These are phyloP conservation scores for Auriscalpium vulgare DNA, from an alignment of 768 basidiomycete species.

Conservation along the genomic window DNA sequence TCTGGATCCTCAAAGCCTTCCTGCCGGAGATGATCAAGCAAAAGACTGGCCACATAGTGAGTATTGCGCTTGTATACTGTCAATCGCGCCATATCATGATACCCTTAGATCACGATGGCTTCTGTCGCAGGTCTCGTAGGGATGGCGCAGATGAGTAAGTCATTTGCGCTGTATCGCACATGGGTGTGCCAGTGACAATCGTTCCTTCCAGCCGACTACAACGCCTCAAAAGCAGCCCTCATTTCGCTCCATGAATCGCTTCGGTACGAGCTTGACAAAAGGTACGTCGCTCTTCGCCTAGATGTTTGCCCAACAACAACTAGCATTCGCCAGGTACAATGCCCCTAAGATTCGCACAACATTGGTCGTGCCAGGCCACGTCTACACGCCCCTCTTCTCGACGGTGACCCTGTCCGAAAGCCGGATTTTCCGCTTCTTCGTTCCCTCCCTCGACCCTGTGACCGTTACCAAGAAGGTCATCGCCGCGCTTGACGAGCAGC, in stretches of 20 bases:
- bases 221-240: constrained; percentile 88
- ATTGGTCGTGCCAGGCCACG: constrained; percentile 73
- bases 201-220: constrained; percentile 64
- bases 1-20: constrained; percentile 90
- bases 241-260: constrained; percentile 76
- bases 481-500: constrained; percentile 69
- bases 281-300: constrained; percentile 31
- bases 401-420: constrained; percentile 41
- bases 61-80: constrained; percentile 18
- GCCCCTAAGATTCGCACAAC: constrained; percentile 81
- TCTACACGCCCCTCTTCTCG: constrained; percentile 74
- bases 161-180: not conserved
- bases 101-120: constrained; percentile 60
- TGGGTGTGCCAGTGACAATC: not conserved
- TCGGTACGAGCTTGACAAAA: constrained; percentile 79
- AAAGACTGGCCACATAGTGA: constrained; percentile 78
- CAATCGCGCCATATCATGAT: not conserved
- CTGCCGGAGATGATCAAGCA: constrained; percentile 77
- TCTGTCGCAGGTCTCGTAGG: constrained; percentile 70
- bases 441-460: constrained; percentile 67
- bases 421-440: constrained; percentile 58
- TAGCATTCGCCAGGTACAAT: constrained; percentile 41
- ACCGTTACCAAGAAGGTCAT: constrained; percentile 78
- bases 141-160: constrained; percentile 68
- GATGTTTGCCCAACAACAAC: not conserved